These are phyloP conservation scores for Aspergillus pseudonomiae DNA, from an alignment of 2,329 filamentous ascomycete species.

Conservation along the genomic window DNA sequence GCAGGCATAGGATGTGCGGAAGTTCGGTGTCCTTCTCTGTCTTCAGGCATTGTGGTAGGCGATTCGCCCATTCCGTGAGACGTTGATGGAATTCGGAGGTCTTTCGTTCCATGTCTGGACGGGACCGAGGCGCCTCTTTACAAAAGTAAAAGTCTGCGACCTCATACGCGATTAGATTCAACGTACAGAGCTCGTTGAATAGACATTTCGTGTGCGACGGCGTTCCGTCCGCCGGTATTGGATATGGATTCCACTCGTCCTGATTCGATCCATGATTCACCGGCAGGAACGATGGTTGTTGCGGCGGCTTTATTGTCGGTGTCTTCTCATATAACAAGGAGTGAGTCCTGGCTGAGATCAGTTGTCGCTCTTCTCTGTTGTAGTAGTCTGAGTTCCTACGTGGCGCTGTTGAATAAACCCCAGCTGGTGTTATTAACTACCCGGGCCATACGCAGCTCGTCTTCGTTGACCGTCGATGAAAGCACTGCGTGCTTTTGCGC, in stretches of 20 bases:
- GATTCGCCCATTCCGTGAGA: conserved; percentile 20
- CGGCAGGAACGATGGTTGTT: conserved; percentile 8
- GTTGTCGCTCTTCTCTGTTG: conserved; percentile 9
- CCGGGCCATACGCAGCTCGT: conserved; percentile 17
- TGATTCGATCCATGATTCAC: conserved; percentile 13
- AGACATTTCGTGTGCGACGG: conserved; percentile 23
- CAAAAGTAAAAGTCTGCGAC: conserved; percentile 22
- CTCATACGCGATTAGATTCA: conserved; percentile 27
- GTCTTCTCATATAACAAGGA: conserved; percentile 24
- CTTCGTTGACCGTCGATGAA: conserved; percentile 18
- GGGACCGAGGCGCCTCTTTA: conserved; percentile 10
- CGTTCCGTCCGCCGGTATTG: conserved; percentile 13
- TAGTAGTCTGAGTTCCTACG: conserved; percentile 20
- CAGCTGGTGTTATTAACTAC: conserved; percentile 23
- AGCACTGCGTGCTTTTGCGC: conserved; percentile 17
- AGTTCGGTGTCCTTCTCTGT: conserved; percentile 11
- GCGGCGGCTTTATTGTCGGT: conserved; percentile 22
- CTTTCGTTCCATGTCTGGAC: conserved; percentile 15
- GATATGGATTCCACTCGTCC: conserved; percentile 29
- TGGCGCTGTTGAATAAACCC: conserved; percentile 31
- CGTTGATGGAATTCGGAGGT: conserved; percentile 21
- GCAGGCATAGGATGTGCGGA: conserved; percentile 28
- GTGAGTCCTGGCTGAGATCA: conserved; percentile 22
- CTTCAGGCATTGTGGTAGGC: conserved; percentile 18
- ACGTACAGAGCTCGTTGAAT: conserved; percentile 21